Percentiles rank a stretch among this genome's conserved stretches.
These are phyloP conservation scores for Tilletiaria anomala DNA, from an alignment of 1,284 basidiomycete genomes.

Conservation along the genomic window DNA sequence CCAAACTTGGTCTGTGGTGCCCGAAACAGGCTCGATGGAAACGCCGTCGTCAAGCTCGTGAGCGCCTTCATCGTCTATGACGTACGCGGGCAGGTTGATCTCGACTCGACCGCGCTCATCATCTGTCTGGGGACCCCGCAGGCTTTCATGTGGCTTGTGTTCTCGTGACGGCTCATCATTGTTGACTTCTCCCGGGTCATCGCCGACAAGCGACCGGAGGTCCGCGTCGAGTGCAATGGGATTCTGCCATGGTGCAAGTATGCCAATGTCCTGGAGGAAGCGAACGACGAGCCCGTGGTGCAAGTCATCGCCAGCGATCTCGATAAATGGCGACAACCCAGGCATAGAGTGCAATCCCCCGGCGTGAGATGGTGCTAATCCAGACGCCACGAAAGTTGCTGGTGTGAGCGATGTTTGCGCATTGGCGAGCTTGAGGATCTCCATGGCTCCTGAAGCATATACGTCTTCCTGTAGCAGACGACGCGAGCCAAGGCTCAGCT, in stretches of 20 bases:
- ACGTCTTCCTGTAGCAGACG: conserved; percentile 25
- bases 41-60: conserved; percentile 89
- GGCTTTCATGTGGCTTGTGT: background rate
- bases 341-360: background rate
- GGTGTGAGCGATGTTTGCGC: background rate
- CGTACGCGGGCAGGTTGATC: conserved; percentile 58
- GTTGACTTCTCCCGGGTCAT: conserved; percentile 2
- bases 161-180: background rate
- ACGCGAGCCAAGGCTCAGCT: conserved; percentile 30
- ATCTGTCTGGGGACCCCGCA: conserved; percentile 1
- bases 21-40: conserved; percentile 49
- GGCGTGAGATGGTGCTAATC: background rate
- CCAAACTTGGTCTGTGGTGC: conserved; percentile 50
- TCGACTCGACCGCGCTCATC: conserved; percentile 6
- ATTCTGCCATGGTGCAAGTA: conserved; percentile 22
- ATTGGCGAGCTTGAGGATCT: conserved; percentile 14
- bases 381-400: background rate
- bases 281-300: conserved; percentile 13
- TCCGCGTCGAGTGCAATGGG: conserved; percentile 13
- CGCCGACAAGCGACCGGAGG: conserved; percentile 4
- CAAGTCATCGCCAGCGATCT: conserved; percentile 7
- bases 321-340: conserved; percentile 1
- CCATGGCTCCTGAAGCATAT: conserved; percentile 8
- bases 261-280: conserved; percentile 15
- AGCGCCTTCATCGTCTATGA: conserved; percentile 70